Conservation (phyloP, 352 stramenopile genomes). For the Globisporangium nagaii region DNA sequence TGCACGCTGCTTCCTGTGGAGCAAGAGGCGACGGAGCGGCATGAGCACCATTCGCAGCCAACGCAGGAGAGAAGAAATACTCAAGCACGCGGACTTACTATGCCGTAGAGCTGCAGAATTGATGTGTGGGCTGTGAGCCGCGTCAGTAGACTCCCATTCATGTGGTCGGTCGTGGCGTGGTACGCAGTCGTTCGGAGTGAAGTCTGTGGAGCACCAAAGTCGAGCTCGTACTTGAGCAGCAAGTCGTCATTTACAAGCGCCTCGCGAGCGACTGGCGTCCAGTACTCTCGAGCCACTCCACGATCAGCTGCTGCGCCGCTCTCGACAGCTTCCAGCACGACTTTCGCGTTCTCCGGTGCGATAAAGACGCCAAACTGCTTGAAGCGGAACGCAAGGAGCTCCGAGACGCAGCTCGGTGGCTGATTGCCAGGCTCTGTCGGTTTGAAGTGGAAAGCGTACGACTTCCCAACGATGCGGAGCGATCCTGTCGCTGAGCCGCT, state of each 20-base stretch:
- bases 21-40: not conserved
- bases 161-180: not conserved
- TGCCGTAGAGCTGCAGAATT: conserved; percentile 20
- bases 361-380: conserved; percentile 29
- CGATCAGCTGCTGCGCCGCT: not conserved
- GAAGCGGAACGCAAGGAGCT: conserved; percentile 18
- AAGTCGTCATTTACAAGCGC: conserved; percentile 12
- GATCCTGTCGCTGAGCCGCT: not conserved
- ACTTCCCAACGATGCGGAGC: conserved; percentile 24
- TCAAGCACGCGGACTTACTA: conserved; percentile 17
- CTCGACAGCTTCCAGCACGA: conserved; percentile 5
- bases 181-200: not conserved
- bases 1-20: not conserved
- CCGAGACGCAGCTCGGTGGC: conserved; percentile 1
- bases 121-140: conserved; percentile 12
- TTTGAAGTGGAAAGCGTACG: conserved; percentile 31
- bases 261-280: conserved; percentile 22
- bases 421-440: conserved; percentile 5
- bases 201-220: not conserved
- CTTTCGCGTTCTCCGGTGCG: conserved; percentile 16
- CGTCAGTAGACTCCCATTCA: not conserved
- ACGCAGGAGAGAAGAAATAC: not conserved
- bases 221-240: conserved; percentile 25
- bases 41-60: not conserved
- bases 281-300: conserved; percentile 6